A percentile compares a stretch with the other conserved stretches of the same genome.
These are phyloP conservation scores for Iris macrosiphon DNA, from an alignment of 106 monocot genomes.

Conservation along the genomic window DNA sequence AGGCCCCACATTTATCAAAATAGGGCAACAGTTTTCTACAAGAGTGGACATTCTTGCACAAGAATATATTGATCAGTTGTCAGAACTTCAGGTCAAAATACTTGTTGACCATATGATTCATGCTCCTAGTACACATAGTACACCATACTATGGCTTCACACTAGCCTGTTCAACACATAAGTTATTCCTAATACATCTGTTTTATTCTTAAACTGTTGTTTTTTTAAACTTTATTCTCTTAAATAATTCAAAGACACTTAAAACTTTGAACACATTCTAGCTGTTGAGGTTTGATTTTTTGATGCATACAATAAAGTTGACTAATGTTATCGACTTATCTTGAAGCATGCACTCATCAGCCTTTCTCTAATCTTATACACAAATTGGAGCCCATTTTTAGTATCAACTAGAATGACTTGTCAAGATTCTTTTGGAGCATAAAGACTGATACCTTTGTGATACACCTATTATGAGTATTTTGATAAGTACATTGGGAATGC, in stretches of 20 bases:
- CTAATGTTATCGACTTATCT: too few relatives aligned
- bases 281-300: too few relatives aligned
- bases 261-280: too few relatives aligned
- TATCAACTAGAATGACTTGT: too few relatives aligned
- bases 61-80: slow-evolving; percentile 97
- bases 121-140: slow-evolving; percentile 14
- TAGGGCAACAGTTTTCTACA: slow-evolving; percentile 98
- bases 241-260: too few relatives aligned
- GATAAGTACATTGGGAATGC: too few relatives aligned
- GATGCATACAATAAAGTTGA: too few relatives aligned
- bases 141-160: slow-evolving; percentile 12
- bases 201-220: not conserved
- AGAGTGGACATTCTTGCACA: slow-evolving; percentile 98
- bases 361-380: too few relatives aligned
- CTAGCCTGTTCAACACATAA: not conserved
- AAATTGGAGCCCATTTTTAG: too few relatives aligned
- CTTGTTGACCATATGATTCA: slow-evolving; percentile 8
- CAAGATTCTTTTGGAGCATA: too few relatives aligned
- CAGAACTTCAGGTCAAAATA: slow-evolving; percentile 85
- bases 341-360: too few relatives aligned
- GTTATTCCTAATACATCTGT: not conserved
- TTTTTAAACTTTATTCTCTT: not conserved
- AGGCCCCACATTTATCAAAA: slow-evolving; percentile 98
- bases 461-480: not conserved
- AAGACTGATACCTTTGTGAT: too few relatives aligned